Base-by-base conservation (phyloP, 345 rosid species). In the Gossypium australe region DNA sequence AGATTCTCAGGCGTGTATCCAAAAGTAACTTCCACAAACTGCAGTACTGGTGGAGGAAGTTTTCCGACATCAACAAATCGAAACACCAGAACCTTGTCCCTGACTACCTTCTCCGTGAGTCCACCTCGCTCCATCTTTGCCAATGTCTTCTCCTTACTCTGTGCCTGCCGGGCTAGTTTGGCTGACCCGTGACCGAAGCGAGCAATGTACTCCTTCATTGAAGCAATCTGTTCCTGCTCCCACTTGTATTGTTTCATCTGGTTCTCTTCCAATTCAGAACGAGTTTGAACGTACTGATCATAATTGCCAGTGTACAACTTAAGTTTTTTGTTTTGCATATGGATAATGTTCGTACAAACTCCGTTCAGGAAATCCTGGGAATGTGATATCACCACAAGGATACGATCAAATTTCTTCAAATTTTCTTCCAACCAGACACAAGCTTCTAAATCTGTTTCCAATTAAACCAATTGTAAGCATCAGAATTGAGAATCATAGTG, bases 51-150 rank as follows among this genome's bases (percentile, higher is more conserved):
- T 7, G 99, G 99, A 38, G 99, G 98, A 48, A 96, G 97, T 84
- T 96, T 96, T 6, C 99, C 99, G 3, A 96, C 98, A 77, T 96
- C 94, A 74, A 77, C 89, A 81, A 96, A 96, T 5, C 92, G 94
- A 75, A 96, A 96, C 63, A 93, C 92, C 10, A 96, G 83, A 77
- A 96, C 87, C 67, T 89, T 87, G 71, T 96, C 98, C 70, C 84
- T 90, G 1, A 48, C 84, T 4, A 93, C 99, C 84, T 82, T 92
- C 61, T 92, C 99, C 0, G 98, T 92, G 71, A 96, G 97, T 22
- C 99, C 99, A 75, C 98, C 99, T 13, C 98, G 85, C 85, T 96
- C 98, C 99, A 96, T 96, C 86, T 96, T 96, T 7, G 99, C 99
- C 48, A 96, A 84, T 1, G 99, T 96, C 74, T 96, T 96, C 78